Evolutionary conservation across 108 stramenopile species (phyloP).

Genomic region (Licmophora abbreviata): DNA sequence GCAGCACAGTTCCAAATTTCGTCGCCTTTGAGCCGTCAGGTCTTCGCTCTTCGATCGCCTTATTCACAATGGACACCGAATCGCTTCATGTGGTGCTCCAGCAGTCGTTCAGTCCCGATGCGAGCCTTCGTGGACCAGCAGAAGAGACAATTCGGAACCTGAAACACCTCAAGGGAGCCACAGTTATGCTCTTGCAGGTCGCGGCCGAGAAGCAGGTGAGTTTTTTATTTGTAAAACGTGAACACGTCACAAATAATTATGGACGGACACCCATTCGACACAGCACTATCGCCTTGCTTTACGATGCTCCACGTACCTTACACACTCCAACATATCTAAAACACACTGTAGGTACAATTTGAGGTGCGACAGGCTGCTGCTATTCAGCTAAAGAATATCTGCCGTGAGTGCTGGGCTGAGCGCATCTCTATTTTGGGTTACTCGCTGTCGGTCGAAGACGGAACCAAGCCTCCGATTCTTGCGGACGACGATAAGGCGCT

Average conservation of each 20-base stretch:
- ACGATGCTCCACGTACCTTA: neutral
- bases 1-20: too few species aligned
- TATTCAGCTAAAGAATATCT: conserved; percentile 87
- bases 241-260: neutral
- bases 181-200: conserved; percentile 68
- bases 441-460: conserved; percentile 30
- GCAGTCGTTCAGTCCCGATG: conserved; percentile 84
- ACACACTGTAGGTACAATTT: conserved; percentile 46
- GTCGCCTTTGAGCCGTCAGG: too few species aligned
- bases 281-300: neutral
- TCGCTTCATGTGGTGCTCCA: conserved; percentile 79
- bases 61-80: conserved; percentile 48
- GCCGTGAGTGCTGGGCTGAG: conserved; percentile 85
- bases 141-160: conserved; percentile 77
- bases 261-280: neutral
- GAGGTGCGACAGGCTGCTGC: conserved; percentile 86
- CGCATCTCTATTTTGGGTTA: conserved; percentile 54
- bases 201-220: conserved; percentile 82
- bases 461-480: conserved; percentile 44
- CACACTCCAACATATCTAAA: neutral
- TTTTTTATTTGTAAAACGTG: conserved; percentile 4
- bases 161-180: conserved; percentile 74
- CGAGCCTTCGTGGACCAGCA: conserved; percentile 61
- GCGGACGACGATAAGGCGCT: conserved; percentile 58
- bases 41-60: too few species aligned